These are phyloP conservation scores for Coniochaeta hoffmannii DNA, from an alignment of 2,329 filamentous ascomycete genomes.

Conservation along the genomic window DNA sequence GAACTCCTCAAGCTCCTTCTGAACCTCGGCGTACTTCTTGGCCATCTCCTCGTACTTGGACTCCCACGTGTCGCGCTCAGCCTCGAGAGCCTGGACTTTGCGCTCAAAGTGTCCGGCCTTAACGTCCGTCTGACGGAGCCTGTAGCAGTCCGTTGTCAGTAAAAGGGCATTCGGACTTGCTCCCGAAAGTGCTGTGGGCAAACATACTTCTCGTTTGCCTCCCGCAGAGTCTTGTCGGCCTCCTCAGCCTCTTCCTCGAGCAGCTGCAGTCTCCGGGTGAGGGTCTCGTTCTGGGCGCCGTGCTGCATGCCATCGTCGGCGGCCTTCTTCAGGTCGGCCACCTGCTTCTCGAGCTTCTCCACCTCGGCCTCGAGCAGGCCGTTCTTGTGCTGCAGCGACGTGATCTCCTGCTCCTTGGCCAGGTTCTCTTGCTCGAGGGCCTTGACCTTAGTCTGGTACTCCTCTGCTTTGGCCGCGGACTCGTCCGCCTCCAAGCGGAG, in stretches of 20 bases:
- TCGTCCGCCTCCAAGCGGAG: conserved; percentile 93
- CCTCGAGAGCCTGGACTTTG: conserved; percentile 95
- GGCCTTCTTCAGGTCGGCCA: conserved; percentile 82
- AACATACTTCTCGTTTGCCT: conserved; percentile 95
- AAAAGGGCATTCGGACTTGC: conserved; percentile 7
- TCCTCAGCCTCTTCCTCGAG: conserved; percentile 97
- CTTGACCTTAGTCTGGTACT: conserved; percentile 84
- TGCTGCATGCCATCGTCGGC: conserved; percentile 76
- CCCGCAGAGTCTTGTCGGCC: conserved; percentile 90
- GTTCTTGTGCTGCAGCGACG: conserved; percentile 93
- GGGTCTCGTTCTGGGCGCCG: conserved; percentile 82
- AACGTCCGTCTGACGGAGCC: conserved; percentile 97
- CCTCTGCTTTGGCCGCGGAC: conserved; percentile 71
- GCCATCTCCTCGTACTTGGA: conserved; percentile 96
- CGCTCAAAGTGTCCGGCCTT: conserved; percentile 99
- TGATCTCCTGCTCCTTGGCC: conserved; percentile 96
- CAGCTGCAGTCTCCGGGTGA: conserved; percentile 87
- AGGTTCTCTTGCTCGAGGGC: conserved; percentile 88
- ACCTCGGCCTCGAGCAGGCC: conserved; percentile 81
- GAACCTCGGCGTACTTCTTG: conserved; percentile 74
- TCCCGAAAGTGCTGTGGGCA: conserved; percentile 17
- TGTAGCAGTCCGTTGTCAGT: conserved; percentile 30
- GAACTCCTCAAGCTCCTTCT: conserved; percentile 90
- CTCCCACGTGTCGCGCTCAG: conserved; percentile 90
- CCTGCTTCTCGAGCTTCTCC: conserved; percentile 78